Base-by-base conservation (phyloP, 2,329 filamentous ascomycete genomes). In the Exophiala bonariae region DNA sequence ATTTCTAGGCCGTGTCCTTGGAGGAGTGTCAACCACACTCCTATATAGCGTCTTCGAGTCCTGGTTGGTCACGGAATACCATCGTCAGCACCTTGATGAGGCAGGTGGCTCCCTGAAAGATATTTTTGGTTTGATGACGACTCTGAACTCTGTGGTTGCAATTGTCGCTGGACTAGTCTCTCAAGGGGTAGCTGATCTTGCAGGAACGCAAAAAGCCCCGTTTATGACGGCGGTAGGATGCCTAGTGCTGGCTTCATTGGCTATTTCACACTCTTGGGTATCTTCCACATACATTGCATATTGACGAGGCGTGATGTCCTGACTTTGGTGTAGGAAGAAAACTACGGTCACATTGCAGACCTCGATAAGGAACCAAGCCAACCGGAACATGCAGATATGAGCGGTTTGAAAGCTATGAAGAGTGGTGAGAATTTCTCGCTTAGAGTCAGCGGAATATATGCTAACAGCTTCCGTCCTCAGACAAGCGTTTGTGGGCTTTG, bases 31-130 rank as follows among this genome's bases (percentile, higher is more conserved):
- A 20, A 78, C 78, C 26, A 80, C 77, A 19, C 62, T 83, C 32
- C 68, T 83, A 22, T 82, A 79, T 66, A 79, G 73, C 34, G 76
- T 74, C 4, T 82, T 82, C 53, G 79, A 83, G 61, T 79, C 76
- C 56, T 83, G 80, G 79, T 78, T 83, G 69, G 74, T 83, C 20
- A 73, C 76, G 37, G 79, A 83, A 56, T 82, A 74, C 56, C 74
- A 78, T 39, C 65, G 68, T 33, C 64, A 72, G 33, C 68, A 68
- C 10, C 54, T 79, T 6, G 67, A 70, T 20, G 63, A 72, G n/a
- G 63, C 63, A 11, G 66, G 68, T 7, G 61, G 67, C 6, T 71
- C 70, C 32, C 66, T 83, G 22, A 73, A 73, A 44, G 64, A 67
- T 22, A 71, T 82, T 17, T 81, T 80, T 59, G 77, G 76, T 3